phyloP scores from a whole-genome alignment of 495 filamentous ascomycete species.

The Hypoxylon lienhwacheense region DNA sequence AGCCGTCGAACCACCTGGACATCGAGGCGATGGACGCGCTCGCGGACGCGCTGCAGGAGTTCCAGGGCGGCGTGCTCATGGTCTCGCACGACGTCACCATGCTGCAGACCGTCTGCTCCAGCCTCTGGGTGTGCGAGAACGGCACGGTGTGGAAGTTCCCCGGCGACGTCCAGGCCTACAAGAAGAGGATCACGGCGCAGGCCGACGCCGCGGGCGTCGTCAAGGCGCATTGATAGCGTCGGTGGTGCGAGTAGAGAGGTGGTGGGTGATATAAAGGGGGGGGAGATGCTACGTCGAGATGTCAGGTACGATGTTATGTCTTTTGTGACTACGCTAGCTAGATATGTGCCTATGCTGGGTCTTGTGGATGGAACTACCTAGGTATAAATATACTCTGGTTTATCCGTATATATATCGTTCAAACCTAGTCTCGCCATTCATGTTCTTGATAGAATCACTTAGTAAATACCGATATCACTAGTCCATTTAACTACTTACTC shows the following conservation, averaged over 20 bases:
- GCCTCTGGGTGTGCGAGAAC: conserved; percentile 93
- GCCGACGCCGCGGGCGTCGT: conserved; percentile 87
- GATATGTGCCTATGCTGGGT: too few relatives aligned
- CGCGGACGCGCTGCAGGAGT: conserved; percentile 75
- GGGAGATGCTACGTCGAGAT: too few relatives aligned
- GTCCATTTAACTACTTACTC: too few relatives aligned
- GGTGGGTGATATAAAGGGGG: neutral
- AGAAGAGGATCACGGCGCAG: conserved; percentile 91
- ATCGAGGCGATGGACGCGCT: conserved; percentile 99
- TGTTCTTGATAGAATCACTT: too few relatives aligned
- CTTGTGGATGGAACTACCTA: too few relatives aligned
- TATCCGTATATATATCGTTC: too few relatives aligned
- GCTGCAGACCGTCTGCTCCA: conserved; percentile 92
- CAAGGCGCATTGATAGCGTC: conserved; percentile 48
- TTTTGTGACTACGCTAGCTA: too few relatives aligned
- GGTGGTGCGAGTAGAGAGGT: neutral
- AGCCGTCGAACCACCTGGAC: conserved; percentile 97
- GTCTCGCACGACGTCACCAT: conserved; percentile 99
- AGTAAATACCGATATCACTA: too few relatives aligned
- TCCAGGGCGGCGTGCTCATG: conserved; percentile 96
- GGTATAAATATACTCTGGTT: too few relatives aligned
- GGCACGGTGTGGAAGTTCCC: conserved; percentile 96
- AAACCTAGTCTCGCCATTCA: too few relatives aligned
- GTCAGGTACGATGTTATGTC: too few relatives aligned
- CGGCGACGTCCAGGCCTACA: conserved; percentile 95